These are phyloP conservation scores for Dictyostelium firmibasis DNA, from an alignment of 78 protist species.

Conservation along the genomic window DNA sequence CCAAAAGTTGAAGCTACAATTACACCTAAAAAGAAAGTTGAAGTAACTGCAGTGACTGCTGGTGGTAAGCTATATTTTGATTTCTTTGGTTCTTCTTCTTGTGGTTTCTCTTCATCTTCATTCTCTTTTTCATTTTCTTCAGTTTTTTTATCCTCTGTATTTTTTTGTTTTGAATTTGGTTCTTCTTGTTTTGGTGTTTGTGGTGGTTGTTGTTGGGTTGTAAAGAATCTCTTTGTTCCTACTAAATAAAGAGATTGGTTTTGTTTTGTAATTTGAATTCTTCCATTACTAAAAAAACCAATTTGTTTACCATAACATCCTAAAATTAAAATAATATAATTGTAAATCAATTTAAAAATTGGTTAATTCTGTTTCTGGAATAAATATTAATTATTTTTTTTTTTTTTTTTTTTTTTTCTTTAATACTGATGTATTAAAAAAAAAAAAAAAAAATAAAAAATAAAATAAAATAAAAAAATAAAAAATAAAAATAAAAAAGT, in stretches of 20 bases:
- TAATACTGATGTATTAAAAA: too few relatives aligned
- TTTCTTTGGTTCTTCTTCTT: neutral
- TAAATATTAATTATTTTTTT: too few relatives aligned
- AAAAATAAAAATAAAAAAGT: too few relatives aligned
- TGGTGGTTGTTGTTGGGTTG: constrained; percentile 6
- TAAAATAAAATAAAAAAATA: neutral
- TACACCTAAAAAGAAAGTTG: neutral
- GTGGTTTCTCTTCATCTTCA: too few relatives aligned
- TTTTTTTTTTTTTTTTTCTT: too few relatives aligned
- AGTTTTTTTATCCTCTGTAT: too few relatives aligned
- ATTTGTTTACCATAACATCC: neutral
- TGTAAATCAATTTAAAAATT: too few relatives aligned
- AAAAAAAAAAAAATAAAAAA: neutral
- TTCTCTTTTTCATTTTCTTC: too few relatives aligned
- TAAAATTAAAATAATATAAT: neutral
- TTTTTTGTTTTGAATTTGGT: neutral
- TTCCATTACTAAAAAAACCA: neutral
- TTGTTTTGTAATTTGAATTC: neutral
- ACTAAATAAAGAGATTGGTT: neutral
- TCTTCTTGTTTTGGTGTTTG: neutral
- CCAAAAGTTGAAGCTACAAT: neutral
- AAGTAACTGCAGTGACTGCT: neutral
- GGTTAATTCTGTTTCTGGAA: too few relatives aligned
- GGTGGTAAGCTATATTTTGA: neutral
- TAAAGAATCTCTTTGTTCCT: neutral